Conservation (phyloP, 78 protist genomes). For the Cavenderia fasciculata region DNA sequence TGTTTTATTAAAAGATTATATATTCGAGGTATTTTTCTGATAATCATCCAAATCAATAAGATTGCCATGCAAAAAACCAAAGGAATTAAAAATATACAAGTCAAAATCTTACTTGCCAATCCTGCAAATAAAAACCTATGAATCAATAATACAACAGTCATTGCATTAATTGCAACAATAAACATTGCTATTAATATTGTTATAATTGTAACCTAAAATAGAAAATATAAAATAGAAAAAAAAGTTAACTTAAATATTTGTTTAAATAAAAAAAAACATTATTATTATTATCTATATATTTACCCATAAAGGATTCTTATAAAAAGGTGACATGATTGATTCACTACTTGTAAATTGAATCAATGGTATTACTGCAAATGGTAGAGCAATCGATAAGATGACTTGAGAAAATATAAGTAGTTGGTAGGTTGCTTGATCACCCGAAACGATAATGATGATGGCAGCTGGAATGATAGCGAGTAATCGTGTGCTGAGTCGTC, state of each 20-base stretch:
- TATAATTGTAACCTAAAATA: background rate
- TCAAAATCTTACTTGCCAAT: background rate
- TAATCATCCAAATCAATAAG: background rate
- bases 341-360: slow-evolving; percentile 39
- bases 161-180: background rate
- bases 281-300: background rate
- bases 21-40: too few species aligned
- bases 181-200: background rate
- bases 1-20: too few species aligned
- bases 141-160: background rate
- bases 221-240: background rate
- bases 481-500: slow-evolving; percentile 80
- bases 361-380: slow-evolving; percentile 85
- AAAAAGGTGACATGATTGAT: slow-evolving; percentile 58
- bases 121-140: background rate
- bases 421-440: slow-evolving; percentile 5
- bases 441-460: slow-evolving; percentile 10
- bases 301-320: background rate
- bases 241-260: background rate
- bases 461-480: slow-evolving; percentile 86
- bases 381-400: slow-evolving; percentile 71
- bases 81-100: background rate
- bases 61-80: background rate
- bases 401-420: slow-evolving; percentile 64
- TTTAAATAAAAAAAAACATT: background rate